These are phyloP conservation scores for Clavispora fructus DNA, from an alignment of 805 yeast genomes.

Conservation along the genomic window DNA sequence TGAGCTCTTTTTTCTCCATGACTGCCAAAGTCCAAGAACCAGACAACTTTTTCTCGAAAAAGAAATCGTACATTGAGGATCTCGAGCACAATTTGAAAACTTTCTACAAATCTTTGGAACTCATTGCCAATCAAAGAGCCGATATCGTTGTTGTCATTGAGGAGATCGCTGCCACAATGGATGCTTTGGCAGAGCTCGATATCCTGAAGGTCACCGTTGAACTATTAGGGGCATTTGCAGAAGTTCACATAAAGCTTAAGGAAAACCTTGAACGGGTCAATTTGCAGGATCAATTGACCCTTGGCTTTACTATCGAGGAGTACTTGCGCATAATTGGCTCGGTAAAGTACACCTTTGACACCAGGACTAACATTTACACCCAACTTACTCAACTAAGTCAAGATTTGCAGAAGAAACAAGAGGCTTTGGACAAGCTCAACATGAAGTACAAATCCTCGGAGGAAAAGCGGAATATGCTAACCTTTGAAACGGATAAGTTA, in stretches of 20 bases:
- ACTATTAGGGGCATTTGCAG: constrained; percentile 66
- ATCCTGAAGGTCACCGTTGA: constrained; percentile 60
- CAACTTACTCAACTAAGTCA: constrained; percentile 40
- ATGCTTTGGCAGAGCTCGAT: constrained; percentile 67
- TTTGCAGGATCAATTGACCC: constrained; percentile 77
- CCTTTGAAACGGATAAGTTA: constrained; percentile 53
- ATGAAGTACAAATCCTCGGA: constrained; percentile 45
- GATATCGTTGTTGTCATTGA: constrained; percentile 66
- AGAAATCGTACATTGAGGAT: constrained; percentile 61
- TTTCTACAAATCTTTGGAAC: constrained; percentile 65
- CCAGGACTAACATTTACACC: constrained; percentile 55
- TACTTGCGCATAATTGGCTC: constrained; percentile 75
- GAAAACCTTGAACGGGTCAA: constrained; percentile 74
- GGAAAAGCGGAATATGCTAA: constrained; percentile 56
- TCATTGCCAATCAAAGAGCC: constrained; percentile 67
- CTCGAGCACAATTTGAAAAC: constrained; percentile 69
- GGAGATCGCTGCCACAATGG: constrained; percentile 54
- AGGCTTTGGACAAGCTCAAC: constrained; percentile 38
- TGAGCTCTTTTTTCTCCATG: constrained; percentile 68
- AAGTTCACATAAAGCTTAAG: constrained; percentile 63
- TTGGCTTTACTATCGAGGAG: constrained; percentile 85
- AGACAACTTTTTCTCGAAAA: constrained; percentile 71
- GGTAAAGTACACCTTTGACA: constrained; percentile 65
- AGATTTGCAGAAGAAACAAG: constrained; percentile 42
- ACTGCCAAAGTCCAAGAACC: constrained; percentile 67